Evolutionary conservation across 2,329 filamentous ascomycete genomes (phyloP), one percentile per base, ranked within the genome.

Genomic region (Graphiopsis chlorocephala): DNA sequence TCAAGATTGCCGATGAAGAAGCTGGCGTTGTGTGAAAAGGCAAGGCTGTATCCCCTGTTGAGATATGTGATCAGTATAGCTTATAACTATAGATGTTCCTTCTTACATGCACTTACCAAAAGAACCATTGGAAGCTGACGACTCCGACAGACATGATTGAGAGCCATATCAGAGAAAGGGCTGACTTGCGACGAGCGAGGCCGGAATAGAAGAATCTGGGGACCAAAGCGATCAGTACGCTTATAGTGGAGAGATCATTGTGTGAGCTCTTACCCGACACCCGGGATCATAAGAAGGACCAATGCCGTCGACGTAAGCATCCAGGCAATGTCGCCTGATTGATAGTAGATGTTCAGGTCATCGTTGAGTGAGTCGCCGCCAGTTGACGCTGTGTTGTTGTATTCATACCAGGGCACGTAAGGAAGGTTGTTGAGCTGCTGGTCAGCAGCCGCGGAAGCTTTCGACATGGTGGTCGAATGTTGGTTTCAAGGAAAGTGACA

Each of bases 121-220:
- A 94, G 82, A 96, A 96, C 92, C 93, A 97, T 75, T 96, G 92
- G 79, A 96, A 96, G 58, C 88, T 89, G 66, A 93, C 87, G 69
- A 96, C 87, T 12, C 87, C 90, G 4, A 90, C 86, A 17, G 91
- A 89, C 81, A 96, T 89, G 81, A 96, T 86, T 15, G 91, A 91
- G 4, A 96, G 84, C 85, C 91, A 93, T 77, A 96, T 90, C 67
- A 97, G 84, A 20, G 92, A 91, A 63, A 97, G 83, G 4, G 93
- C 93, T 0, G 92, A 96, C 82, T 96, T 97, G 77, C 93, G 88
- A 64, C 92, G 88, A 17, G 93, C 92, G 17, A 96, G 88, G 68
- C 92, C 93, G 50, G 91, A 94, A 83, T 97, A 97, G 85, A 96
- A 96, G 84, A 96, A 95, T 61, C 92, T 86, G 69, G 12, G 8